phyloP scores from a whole-genome alignment of 176 grass and related monocot species.

The Triticum dicoccoides region DNA sequence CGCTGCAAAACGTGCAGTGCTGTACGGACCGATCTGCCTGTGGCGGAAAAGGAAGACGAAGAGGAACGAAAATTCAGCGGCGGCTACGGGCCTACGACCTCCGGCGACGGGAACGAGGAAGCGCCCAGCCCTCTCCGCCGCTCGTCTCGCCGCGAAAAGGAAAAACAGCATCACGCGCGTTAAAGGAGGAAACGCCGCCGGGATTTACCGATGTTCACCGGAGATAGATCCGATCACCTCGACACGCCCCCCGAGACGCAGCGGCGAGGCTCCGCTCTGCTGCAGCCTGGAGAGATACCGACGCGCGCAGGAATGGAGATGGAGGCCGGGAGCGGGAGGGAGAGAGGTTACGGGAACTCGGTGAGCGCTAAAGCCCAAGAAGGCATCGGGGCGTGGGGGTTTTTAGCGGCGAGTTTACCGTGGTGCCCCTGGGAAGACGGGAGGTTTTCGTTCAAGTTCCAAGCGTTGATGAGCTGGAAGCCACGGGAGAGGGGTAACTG shows the following conservation, averaged over 20 bases:
- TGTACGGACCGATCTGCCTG: neutral
- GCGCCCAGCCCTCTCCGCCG: neutral
- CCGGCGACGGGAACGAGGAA: neutral
- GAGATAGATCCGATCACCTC: constrained; percentile 8
- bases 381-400: neutral
- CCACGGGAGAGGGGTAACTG: neutral
- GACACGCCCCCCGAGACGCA: neutral
- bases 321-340: neutral
- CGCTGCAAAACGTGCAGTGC: neutral
- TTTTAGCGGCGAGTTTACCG: neutral
- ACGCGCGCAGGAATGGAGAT: neutral
- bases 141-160: neutral
- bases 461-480: neutral
- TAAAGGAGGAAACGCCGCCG: neutral
- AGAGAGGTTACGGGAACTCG: neutral
- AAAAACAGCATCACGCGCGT: neutral
- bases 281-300: neutral
- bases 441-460: neutral
- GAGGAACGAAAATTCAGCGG: neutral
- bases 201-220: constrained; percentile 9
- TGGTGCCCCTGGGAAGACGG: neutral
- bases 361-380: constrained; percentile 14
- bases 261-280: neutral
- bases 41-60: neutral
- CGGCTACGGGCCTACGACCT: neutral